phyloP scores from a whole-genome alignment of 352 stramenopile species.

The Pythium pectinolyticum region DNA sequence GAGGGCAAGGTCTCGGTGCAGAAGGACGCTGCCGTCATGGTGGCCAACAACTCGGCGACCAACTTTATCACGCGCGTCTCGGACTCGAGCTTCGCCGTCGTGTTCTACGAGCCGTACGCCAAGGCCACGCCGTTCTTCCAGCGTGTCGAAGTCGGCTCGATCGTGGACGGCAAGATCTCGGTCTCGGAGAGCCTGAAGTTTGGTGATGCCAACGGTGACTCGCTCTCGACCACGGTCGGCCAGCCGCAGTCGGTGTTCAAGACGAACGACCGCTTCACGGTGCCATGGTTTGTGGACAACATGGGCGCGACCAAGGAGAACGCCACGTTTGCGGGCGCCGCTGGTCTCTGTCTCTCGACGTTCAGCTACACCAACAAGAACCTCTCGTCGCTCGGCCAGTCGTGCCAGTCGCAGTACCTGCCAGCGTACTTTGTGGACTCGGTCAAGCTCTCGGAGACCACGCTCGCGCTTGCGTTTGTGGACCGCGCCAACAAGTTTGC shows the following conservation, averaged over 20 bases:
- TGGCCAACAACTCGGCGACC: conserved; percentile 58
- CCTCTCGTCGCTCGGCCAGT: conserved; percentile 31
- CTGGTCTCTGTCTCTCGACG: conserved; percentile 63
- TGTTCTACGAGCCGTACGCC: conserved; percentile 72
- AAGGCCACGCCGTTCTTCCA: conserved; percentile 49
- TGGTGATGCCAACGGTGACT: conserved; percentile 42
- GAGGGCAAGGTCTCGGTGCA: conserved; percentile 41
- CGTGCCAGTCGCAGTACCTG: conserved; percentile 58
- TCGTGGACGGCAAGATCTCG: conserved; percentile 49
- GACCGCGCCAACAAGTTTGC: conserved; percentile 74
- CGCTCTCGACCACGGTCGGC: conserved; percentile 49
- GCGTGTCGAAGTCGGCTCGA: conserved; percentile 49
- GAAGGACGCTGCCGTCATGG: conserved; percentile 44
- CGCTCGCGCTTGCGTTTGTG: conserved; percentile 67
- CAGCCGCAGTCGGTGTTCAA: conserved; percentile 65
- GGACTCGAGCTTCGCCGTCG: conserved; percentile 57
- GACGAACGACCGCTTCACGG: conserved; percentile 54
- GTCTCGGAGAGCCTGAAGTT: conserved; percentile 61
- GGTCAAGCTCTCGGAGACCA: conserved; percentile 59
- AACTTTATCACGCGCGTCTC: conserved; percentile 71
- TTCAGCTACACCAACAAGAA: conserved; percentile 34
- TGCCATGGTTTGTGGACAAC: conserved; percentile 70
- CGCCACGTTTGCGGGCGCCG: conserved; percentile 36
- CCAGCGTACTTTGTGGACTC: conserved; percentile 74
- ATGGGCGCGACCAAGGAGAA: conserved; percentile 49